Evolutionary conservation across 164 flowering plant species (phyloP).

Genomic region (Aristolochia californica): DNA sequence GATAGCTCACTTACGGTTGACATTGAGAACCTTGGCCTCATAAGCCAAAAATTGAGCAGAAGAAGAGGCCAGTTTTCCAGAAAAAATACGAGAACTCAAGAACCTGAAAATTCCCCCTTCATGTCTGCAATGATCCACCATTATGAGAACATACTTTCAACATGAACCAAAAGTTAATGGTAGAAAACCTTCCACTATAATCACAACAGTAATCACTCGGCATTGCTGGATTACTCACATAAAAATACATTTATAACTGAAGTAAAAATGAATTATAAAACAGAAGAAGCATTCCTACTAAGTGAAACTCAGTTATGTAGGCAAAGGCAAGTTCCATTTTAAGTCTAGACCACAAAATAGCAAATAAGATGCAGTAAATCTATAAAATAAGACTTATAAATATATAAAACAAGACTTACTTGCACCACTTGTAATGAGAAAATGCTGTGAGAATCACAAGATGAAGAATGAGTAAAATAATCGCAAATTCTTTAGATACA

Average conservation of each 20-base stretch:
- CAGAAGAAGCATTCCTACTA: no score
- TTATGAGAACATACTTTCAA: slow-evolving; percentile 4
- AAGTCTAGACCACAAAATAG: no score
- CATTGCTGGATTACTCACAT: no score
- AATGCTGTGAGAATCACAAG: slow-evolving; percentile 50
- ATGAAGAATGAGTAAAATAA: slow-evolving; percentile 52
- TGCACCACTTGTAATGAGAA: slow-evolving; percentile 88
- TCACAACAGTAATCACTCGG: no score
- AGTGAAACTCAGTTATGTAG: no score
- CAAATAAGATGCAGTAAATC: no score
- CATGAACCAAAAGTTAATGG: not conserved
- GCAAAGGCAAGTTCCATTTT: no score
- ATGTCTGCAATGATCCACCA: slow-evolving; percentile 38
- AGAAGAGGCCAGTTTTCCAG: no score
- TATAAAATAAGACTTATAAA: no score
- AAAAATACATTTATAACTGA: no score
- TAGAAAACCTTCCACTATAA: not conserved
- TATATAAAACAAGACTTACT: slow-evolving; percentile 32
- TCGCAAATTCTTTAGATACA: slow-evolving; percentile 69
- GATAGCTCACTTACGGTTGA: slow-evolving; percentile 47
- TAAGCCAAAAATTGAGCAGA: slow-evolving; percentile 3
- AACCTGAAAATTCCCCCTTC: slow-evolving; percentile 71
- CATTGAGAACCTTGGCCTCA: slow-evolving; percentile 26
- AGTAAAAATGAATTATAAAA: no score
- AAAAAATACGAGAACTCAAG: slow-evolving; percentile 27